Evolutionary conservation across 2,329 filamentous ascomycete species (phyloP).

Genomic region (Magnaporthiopsis rhizophila): DNA sequence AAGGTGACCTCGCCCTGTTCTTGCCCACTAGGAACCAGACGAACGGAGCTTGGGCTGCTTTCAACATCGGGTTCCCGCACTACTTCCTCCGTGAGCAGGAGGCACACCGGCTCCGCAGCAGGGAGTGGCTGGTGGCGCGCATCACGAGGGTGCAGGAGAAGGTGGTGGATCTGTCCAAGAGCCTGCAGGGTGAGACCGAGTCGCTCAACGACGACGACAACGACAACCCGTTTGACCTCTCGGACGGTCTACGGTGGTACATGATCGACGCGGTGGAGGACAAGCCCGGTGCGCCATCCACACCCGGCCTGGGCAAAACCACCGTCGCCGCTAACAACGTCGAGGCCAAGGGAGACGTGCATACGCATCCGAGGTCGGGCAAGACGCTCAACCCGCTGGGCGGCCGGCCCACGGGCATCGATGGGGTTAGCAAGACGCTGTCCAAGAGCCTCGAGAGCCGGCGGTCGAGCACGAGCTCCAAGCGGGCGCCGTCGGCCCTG

Average conservation of each 20-base stretch:
- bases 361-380: slow-evolving; percentile 35
- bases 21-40: slow-evolving; percentile 90
- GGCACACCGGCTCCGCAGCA: slow-evolving; percentile 69
- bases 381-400: slow-evolving; percentile 29
- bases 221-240: slow-evolving; percentile 95
- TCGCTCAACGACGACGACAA: slow-evolving; percentile 64
- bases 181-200: slow-evolving; percentile 48
- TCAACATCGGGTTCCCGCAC: slow-evolving; percentile 95
- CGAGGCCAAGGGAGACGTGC: slow-evolving; percentile 71
- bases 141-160: slow-evolving; percentile 88
- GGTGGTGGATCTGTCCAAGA: slow-evolving; percentile 84
- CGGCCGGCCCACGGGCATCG: slow-evolving; percentile 47
- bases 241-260: slow-evolving; percentile 93
- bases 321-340: slow-evolving; percentile 85
- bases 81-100: slow-evolving; percentile 96
- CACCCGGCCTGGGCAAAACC: slow-evolving; percentile 82
- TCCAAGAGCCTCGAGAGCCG: slow-evolving; percentile 88
- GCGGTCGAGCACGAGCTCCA: slow-evolving; percentile 78
- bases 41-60: slow-evolving; percentile 93
- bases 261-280: slow-evolving; percentile 90
- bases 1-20: slow-evolving; percentile 90
- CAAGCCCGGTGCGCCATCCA: slow-evolving; percentile 84
- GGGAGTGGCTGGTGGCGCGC: slow-evolving; percentile 94
- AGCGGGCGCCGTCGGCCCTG: slow-evolving; percentile 57
- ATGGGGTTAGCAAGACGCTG: slow-evolving; percentile 67